Conservation (phyloP, 2,329 filamentous ascomycete genomes). For the Teratosphaeria epicoccoides region DNA sequence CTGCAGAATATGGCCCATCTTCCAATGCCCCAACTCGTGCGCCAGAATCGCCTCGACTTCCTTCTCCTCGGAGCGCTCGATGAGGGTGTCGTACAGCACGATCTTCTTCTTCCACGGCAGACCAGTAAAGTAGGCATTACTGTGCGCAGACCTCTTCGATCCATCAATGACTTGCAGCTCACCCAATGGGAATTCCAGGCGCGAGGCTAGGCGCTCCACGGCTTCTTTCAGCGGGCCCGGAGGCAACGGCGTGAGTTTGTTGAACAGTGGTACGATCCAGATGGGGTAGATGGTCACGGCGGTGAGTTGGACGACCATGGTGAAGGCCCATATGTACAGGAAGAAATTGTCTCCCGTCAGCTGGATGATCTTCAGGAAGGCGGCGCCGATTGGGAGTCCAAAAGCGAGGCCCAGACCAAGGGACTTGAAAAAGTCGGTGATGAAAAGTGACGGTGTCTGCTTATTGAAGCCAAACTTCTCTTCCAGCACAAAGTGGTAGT, state of each 20-base stretch:
- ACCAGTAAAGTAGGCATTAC: conserved; percentile 92
- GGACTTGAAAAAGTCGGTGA: conserved; percentile 84
- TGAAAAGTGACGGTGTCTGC: conserved; percentile 78
- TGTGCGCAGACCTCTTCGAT: conserved; percentile 77
- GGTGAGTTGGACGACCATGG: conserved; percentile 78
- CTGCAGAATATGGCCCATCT: conserved; percentile 84
- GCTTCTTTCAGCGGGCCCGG: conserved; percentile 77
- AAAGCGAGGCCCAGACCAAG: conserved; percentile 72
- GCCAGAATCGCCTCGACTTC: conserved; percentile 92
- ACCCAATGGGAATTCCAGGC: conserved; percentile 80
- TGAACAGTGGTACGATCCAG: conserved; percentile 88
- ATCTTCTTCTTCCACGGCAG: conserved; percentile 99
- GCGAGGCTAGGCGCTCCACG: conserved; percentile 72
- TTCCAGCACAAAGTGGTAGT: conserved; percentile 91
- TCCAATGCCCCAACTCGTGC: conserved; percentile 97
- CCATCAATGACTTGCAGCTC: conserved; percentile 93
- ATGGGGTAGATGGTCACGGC: conserved; percentile 96
- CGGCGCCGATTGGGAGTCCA: conserved; percentile 78
- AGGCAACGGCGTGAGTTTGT: conserved; percentile 89
- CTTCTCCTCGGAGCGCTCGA: conserved; percentile 84
- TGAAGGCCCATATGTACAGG: conserved; percentile 95
- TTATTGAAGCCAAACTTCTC: conserved; percentile 99
- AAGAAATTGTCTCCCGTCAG: conserved; percentile 92
- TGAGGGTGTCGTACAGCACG: conserved; percentile 95
- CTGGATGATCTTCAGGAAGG: conserved; percentile 87